These are phyloP conservation scores for Vigna nakashimae DNA, from an alignment of 306 rosid genomes.

Conservation along the genomic window DNA sequence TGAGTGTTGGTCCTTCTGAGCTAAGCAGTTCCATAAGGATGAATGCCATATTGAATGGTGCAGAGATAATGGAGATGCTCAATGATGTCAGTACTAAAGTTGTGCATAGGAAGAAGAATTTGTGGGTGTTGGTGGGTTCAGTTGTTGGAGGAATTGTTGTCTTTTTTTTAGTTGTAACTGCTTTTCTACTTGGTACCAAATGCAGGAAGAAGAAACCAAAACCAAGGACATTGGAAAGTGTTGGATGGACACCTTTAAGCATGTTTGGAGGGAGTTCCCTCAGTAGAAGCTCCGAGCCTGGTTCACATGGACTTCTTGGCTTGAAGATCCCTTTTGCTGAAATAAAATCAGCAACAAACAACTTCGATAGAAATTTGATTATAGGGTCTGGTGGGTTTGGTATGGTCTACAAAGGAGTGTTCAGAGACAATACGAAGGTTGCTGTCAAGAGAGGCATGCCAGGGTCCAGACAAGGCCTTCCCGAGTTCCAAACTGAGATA, in stretches of 20 bases:
- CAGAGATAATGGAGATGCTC: slow-evolving; percentile 90
- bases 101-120: slow-evolving; percentile 44
- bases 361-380: slow-evolving; percentile 72
- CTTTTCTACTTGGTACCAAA: slow-evolving; percentile 59
- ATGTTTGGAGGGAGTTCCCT: slow-evolving; percentile 81
- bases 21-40: slow-evolving; percentile 66
- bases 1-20: slow-evolving; percentile 92
- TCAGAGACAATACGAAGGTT: slow-evolving; percentile 78
- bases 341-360: slow-evolving; percentile 75
- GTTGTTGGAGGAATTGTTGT: slow-evolving; percentile 65
- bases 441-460: slow-evolving; percentile 98
- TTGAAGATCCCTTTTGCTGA: slow-evolving; percentile 87
- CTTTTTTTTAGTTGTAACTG: slow-evolving; percentile 51
- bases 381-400: slow-evolving; percentile 98
- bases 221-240: slow-evolving; percentile 66
- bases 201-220: slow-evolving; percentile 72
- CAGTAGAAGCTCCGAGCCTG: slow-evolving; percentile 81
- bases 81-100: slow-evolving; percentile 37
- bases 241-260: slow-evolving; percentile 82
- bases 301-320: slow-evolving; percentile 79
- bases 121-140: slow-evolving; percentile 68
- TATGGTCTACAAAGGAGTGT: slow-evolving; percentile 80
- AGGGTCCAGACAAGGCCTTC: slow-evolving; percentile 98
- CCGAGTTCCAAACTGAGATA: slow-evolving; percentile 95
- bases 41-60: slow-evolving; percentile 96